Evolutionary conservation across 495 filamentous ascomycete genomes (phyloP).

Genomic region (Trichoderma parareesei): DNA sequence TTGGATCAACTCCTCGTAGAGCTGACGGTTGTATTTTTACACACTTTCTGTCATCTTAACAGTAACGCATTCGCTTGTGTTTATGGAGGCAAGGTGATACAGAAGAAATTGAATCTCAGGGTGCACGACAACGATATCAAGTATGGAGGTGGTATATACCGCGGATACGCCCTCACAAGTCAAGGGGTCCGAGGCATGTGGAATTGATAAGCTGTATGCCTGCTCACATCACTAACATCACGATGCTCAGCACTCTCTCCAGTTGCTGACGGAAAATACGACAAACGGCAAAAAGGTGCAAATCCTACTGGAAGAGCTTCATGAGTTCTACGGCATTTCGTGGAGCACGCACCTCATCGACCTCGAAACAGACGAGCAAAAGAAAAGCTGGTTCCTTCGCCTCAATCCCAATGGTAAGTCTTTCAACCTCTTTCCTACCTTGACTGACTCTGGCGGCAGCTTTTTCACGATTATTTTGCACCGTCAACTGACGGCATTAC

Average conservation of each 20-base stretch:
- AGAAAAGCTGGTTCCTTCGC: not conserved
- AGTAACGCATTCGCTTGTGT: too few species aligned
- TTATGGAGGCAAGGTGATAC: too few species aligned
- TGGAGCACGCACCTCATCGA: not conserved
- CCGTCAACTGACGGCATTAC: not conserved
- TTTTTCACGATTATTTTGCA: not conserved
- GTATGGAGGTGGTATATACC: not conserved
- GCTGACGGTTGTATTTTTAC: too few species aligned
- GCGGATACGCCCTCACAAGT: not conserved
- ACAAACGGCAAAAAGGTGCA: conserved; percentile 1
- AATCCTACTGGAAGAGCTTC: not conserved
- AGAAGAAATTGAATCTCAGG: too few species aligned
- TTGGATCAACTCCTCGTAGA: too few species aligned
- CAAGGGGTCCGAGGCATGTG: not conserved
- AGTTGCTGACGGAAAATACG: not conserved
- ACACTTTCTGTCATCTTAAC: too few species aligned
- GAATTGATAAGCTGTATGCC: not conserved
- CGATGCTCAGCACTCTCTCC: not conserved
- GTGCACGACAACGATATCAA: not conserved
- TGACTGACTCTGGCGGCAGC: not conserved
- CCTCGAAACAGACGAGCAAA: not conserved
- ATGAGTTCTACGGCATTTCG: not conserved
- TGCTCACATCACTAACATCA: not conserved
- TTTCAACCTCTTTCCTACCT: not conserved
- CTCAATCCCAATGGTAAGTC: not conserved